Conservation (phyloP, 2,329 filamentous ascomycete genomes). For the Neurospora sp. region DNA sequence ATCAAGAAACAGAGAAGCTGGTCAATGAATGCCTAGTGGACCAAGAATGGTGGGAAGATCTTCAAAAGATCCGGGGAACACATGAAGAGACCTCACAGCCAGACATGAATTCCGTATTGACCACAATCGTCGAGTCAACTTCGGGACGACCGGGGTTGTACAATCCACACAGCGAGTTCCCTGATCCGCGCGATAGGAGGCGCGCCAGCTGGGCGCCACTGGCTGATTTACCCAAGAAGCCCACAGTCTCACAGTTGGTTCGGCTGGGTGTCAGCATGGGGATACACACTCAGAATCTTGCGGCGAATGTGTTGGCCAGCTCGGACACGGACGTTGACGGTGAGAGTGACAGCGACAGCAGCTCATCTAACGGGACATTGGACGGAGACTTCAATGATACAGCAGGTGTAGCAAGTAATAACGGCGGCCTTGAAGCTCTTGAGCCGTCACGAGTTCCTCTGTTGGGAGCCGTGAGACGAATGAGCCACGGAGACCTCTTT, state of each 20-base stretch:
- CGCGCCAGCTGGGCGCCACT: slow-evolving; percentile 47
- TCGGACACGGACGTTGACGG: slow-evolving; percentile 11
- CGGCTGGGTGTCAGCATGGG: slow-evolving; percentile 58
- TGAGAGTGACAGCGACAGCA: slow-evolving; percentile 17
- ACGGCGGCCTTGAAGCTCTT: slow-evolving; percentile 29
- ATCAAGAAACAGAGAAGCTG: slow-evolving; percentile 44
- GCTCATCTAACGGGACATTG: slow-evolving; percentile 13
- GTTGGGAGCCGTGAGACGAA: slow-evolving; percentile 22
- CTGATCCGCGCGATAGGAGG: slow-evolving; percentile 20
- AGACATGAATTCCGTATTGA: slow-evolving; percentile 32
- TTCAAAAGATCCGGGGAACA: slow-evolving; percentile 44
- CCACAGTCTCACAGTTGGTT: slow-evolving; percentile 39
- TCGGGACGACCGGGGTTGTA: slow-evolving; percentile 32
- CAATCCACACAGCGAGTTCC: slow-evolving; percentile 28
- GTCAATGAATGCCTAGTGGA: slow-evolving; percentile 58
- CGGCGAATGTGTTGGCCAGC: slow-evolving; percentile 45
- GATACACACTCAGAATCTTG: slow-evolving; percentile 66
- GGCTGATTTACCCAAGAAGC: slow-evolving; percentile 50
- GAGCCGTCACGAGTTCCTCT: slow-evolving; percentile 22
- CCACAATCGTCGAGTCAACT: slow-evolving; percentile 32
- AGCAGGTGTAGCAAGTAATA: slow-evolving; percentile 31
- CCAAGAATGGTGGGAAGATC: slow-evolving; percentile 76
- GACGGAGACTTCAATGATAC: slow-evolving; percentile 28
- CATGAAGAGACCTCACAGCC: slow-evolving; percentile 29
- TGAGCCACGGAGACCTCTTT: slow-evolving; percentile 31